Evolutionary conservation across 2,329 filamentous ascomycete genomes (phyloP).

Genomic region (Verticillium zaregamsianum): DNA sequence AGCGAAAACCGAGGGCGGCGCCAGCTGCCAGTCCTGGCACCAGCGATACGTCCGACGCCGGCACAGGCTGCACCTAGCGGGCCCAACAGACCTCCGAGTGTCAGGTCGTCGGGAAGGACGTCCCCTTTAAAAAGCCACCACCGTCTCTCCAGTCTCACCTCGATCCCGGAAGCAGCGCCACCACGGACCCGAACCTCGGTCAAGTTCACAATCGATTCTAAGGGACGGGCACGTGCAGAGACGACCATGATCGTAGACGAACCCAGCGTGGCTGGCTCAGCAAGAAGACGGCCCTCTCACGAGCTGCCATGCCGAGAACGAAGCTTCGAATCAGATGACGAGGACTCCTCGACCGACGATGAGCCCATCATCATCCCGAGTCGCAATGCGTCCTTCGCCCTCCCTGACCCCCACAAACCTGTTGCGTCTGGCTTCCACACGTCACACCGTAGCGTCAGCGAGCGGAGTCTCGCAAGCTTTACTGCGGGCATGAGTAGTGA

Average conservation of each 20-base stretch:
- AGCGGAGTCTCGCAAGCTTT: slow-evolving; percentile 40
- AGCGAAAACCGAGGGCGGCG: slow-evolving; percentile 47
- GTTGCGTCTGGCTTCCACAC: slow-evolving; percentile 40
- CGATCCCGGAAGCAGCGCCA: slow-evolving; percentile 51
- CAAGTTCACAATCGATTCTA: slow-evolving; percentile 60
- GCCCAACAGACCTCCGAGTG: slow-evolving; percentile 24
- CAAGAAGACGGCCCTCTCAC: slow-evolving; percentile 3
- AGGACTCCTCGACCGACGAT: slow-evolving; percentile 57
- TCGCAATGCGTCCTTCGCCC: slow-evolving; percentile 53
- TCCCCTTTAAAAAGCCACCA: slow-evolving; percentile 51
- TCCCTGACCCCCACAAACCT: slow-evolving; percentile 49
- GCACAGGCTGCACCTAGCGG: slow-evolving; percentile 17
- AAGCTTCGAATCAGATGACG: slow-evolving; percentile 35
- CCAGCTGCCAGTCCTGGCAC: slow-evolving; percentile 42
- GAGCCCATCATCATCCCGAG: slow-evolving; percentile 63
- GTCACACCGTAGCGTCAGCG: slow-evolving; percentile 42
- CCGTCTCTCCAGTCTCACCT: slow-evolving; percentile 47
- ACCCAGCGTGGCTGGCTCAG: slow-evolving; percentile 9
- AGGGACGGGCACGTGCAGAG: slow-evolving; percentile 54
- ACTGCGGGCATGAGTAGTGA: slow-evolving; percentile 27
- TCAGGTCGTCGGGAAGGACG: slow-evolving; percentile 39
- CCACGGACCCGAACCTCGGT: slow-evolving; percentile 50
- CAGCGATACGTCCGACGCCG: slow-evolving; percentile 34
- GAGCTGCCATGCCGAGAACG: slow-evolving; percentile 22
- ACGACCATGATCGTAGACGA: slow-evolving; percentile 39